Evolutionary conservation across 2,329 filamentous ascomycete species (phyloP), one percentile per base, ranked within the genome.

Genomic region (Thielaviopsis cerberus): DNA sequence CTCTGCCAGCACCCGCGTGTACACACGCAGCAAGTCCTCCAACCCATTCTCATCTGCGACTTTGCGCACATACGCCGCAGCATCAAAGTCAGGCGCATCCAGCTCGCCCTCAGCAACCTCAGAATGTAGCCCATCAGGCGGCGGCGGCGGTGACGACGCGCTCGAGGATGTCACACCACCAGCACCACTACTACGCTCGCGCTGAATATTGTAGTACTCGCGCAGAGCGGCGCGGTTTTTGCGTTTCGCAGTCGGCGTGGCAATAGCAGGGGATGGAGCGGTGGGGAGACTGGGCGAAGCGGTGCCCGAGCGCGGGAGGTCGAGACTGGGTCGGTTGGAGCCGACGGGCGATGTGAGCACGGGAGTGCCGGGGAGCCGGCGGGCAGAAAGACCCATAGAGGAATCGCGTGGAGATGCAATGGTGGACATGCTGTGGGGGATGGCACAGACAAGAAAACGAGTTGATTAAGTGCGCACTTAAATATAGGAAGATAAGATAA

Each of bases 151-250:
- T 37, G 61, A 64, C 70, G 70, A 26, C 81, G 23, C 76, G 78
- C 57, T 73, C 69, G 8, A 48, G 52, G 26, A 51, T 27, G 45
- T 61, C 61, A 17, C 52, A 52, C 56, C 52, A 24, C 10, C 24
- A 15, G 20, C 48, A 24, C 37, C 23, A 50, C 17, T 52, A 51
- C 24, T 69, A 64, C 45, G 61, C 69, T 66, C 22, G 64, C 64
- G 41, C 66, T 70, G 48, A 54, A 97, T 78, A 67, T 92, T 92
- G 72, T 97, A 97, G 75, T 95, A 97, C 67, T 96, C 89, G 65
- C 92, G 85, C 22, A 97, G 78, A 6, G 91, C 91, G 58, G 85
- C 81, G 63, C 91, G 86, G 71, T 94, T 94, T 62, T 85, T 73
- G 58, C 76, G 75, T 62, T 73, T 76, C 59, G 68, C 71, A 65